Evolutionary conservation across 1,284 basidiomycete genomes (phyloP), one percentile per base, ranked within the genome.

Genomic region (Cryptococcus amylolentus): DNA sequence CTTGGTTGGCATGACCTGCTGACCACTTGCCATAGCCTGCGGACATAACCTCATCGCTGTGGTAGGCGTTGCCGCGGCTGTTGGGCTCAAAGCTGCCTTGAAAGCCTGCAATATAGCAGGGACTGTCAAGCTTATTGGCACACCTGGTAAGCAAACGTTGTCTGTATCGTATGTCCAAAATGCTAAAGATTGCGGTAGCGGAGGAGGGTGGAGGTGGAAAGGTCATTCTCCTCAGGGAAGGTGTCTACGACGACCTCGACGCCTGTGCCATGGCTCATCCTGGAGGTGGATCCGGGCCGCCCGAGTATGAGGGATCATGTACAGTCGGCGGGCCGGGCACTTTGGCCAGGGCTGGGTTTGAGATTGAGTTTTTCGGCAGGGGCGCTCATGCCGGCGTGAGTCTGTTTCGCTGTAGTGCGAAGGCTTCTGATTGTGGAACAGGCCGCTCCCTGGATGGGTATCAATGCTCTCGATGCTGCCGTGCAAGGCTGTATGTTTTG

Each of bases 121-220:
- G 14, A 72, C 67, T 6, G 66, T 77, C 46, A 64, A 72, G 42
- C 61, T 77, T 9, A 67, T 77, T 37, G 75, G 75, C 4, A 72
- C 62, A 2, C 66, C 66, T 5, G 60, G 60, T 61, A 31, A 51
- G 56, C 43, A 42, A 5, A 16, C 31, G 23, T n/a, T 10, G 31
- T 35, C 6, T 35, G 10, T 10, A 6, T 35, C 31, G 31, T 7
- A 20, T 18, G 18, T 18, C 42, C 16, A 44, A 8, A 4, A 44
- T 12, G 5, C 18, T 5, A 12, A n/a, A 18, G 18, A 44, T n/a
- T 26, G 41, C 14, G n/a, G 5, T 89, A 62, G 91, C 88, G 26
- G 91, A 93, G 76, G 91, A 93, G 76, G 79, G 79, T 8, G 88
- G 87, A 4, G 87, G 84, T 20, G 90, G 90, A n/a, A 93, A 94